Conservation (phyloP, 2,329 filamentous ascomycete genomes). For the Harringtonia aguacate region DNA sequence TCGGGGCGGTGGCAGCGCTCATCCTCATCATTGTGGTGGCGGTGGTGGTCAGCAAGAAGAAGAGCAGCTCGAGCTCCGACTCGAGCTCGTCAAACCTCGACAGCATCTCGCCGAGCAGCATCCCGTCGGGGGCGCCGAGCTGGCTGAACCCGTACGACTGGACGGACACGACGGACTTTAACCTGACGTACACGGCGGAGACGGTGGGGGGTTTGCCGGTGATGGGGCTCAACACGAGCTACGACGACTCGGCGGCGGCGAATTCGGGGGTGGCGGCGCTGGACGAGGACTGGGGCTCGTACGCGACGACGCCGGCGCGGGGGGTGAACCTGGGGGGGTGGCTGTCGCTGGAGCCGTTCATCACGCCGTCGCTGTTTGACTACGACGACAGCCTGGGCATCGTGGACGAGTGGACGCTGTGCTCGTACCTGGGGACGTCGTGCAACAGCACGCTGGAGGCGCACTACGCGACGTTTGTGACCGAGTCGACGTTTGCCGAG, state of each 20-base stretch:
- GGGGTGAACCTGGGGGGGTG: constrained; percentile 92
- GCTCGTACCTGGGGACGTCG: constrained; percentile 56
- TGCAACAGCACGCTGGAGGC: constrained; percentile 64
- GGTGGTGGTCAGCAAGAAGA: constrained; percentile 53
- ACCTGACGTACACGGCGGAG: constrained; percentile 80
- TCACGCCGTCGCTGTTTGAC: constrained; percentile 81
- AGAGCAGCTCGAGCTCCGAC: constrained; percentile 21
- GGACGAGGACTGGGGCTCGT: constrained; percentile 64
- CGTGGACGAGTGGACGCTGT: constrained; percentile 82
- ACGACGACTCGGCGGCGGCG: constrained; percentile 71
- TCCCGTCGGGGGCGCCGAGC: constrained; percentile 57
- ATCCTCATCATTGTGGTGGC: constrained; percentile 59
- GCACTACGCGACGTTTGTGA: constrained; percentile 86
- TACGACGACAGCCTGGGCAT: constrained; percentile 53
- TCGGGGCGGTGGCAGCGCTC: constrained; percentile 44
- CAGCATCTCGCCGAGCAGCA: constrained; percentile 40
- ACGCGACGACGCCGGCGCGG: constrained; percentile 67
- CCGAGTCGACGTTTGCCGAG: constrained; percentile 69
- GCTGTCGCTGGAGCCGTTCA: constrained; percentile 90
- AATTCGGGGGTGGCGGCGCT: constrained; percentile 75
- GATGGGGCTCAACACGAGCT: constrained; percentile 77
- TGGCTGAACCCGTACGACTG: constrained; percentile 84
- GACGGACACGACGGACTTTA: constrained; percentile 85
- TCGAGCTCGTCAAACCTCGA: constrained; percentile 32
- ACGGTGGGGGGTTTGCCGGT: constrained; percentile 79